Evolutionary conservation across 2,329 filamentous ascomycete genomes (phyloP).

Genomic region (Metarhizium sp.): DNA sequence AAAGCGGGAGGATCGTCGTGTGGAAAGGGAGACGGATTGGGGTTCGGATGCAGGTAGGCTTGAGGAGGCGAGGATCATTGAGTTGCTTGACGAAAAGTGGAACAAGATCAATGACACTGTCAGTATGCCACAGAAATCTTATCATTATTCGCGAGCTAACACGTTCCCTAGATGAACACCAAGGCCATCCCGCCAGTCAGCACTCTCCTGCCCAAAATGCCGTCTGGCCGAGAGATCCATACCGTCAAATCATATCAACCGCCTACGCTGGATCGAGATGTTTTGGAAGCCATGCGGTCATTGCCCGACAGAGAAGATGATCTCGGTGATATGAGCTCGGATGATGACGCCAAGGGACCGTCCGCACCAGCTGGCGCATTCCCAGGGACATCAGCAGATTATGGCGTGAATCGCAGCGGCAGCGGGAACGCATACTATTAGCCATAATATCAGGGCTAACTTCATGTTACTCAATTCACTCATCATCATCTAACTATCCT

Average conservation of each 20-base stretch:
- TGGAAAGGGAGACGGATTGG: constrained; percentile 67
- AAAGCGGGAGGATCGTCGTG: constrained; percentile 66
- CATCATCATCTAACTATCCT: neutral
- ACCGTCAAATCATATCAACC: constrained; percentile 57
- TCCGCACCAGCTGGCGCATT: constrained; percentile 37
- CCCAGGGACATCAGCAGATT: constrained; percentile 35
- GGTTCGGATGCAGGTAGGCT: constrained; percentile 74
- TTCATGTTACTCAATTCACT: neutral
- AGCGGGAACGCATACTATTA: constrained; percentile 30
- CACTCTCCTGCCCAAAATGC: constrained; percentile 67
- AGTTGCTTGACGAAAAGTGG: constrained; percentile 86
- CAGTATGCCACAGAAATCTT: constrained; percentile 17
- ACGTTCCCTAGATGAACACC: constrained; percentile 58
- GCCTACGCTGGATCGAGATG: constrained; percentile 53
- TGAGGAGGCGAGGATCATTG: constrained; percentile 77
- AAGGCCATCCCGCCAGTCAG: constrained; percentile 65
- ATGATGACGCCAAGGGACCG: constrained; percentile 23
- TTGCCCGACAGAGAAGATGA: constrained; percentile 25
- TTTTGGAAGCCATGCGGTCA: constrained; percentile 51
- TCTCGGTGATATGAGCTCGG: constrained; percentile 27
- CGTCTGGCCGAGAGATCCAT: constrained; percentile 82
- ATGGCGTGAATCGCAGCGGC: constrained; percentile 19
- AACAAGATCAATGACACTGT: constrained; percentile 88
- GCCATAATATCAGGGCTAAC: neutral
- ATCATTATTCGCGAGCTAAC: neutral